A percentile compares a stretch with the other conserved stretches of the same genome.
Conservation (phyloP, 495 filamentous ascomycete species). For the Neurospora tetraspora region DNA sequence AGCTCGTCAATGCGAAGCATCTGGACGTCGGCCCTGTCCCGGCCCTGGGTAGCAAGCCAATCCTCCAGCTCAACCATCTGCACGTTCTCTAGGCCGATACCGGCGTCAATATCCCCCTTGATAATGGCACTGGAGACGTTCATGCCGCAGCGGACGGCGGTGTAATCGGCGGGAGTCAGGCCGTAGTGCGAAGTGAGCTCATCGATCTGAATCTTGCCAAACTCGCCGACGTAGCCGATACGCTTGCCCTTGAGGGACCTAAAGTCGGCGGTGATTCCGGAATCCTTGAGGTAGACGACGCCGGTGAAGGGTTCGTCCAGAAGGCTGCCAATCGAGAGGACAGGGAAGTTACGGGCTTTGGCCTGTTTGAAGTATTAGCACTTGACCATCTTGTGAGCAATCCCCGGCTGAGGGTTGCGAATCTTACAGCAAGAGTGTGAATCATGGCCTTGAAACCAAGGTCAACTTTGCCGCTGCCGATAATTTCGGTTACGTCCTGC, state of each 20-base stretch:
- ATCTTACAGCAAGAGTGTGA: conserved; percentile 53
- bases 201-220: conserved; percentile 69
- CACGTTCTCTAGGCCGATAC: conserved; percentile 63
- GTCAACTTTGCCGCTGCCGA: conserved; percentile 59
- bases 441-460: conserved; percentile 73
- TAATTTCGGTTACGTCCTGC: conserved; percentile 59
- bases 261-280: conserved; percentile 56
- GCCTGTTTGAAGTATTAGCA: conserved; percentile 30
- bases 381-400: not conserved
- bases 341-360: conserved; percentile 60
- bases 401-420: not conserved
- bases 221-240: conserved; percentile 65
- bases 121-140: conserved; percentile 46
- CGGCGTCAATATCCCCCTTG: conserved; percentile 54
- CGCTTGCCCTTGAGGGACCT: conserved; percentile 58
- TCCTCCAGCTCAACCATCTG: conserved; percentile 67
- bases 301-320: conserved; percentile 67
- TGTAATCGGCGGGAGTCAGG: conserved; percentile 60
- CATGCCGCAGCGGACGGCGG: conserved; percentile 49
- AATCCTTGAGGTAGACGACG: conserved; percentile 58
- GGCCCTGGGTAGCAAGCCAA: conserved; percentile 51
- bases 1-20: conserved; percentile 69
- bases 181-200: conserved; percentile 64
- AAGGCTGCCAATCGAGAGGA: conserved; percentile 56
- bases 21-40: conserved; percentile 50